phyloP scores from a whole-genome alignment of 164 flowering plant species.

The Nymphaea colorata region DNA sequence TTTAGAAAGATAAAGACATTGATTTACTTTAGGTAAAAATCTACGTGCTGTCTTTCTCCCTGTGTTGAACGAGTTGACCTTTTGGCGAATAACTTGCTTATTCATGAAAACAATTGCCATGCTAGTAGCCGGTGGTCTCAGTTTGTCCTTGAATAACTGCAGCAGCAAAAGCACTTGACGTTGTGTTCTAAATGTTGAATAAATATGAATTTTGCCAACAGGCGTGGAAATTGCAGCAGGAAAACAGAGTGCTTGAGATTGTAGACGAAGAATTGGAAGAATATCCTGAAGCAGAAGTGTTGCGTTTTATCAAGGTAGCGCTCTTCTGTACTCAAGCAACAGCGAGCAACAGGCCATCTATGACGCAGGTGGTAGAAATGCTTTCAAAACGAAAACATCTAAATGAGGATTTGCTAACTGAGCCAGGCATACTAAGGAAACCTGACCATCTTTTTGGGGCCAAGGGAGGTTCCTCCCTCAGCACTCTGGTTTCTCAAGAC shows the following conservation, averaged over 20 bases:
- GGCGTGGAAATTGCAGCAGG: slow-evolving; percentile 70
- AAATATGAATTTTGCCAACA: slow-evolving; percentile 9
- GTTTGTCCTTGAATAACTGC: background rate
- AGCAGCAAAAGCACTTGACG: background rate
- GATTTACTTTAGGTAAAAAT: too few species aligned
- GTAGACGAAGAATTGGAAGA: slow-evolving; percentile 54
- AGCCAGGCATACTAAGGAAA: slow-evolving; percentile 42
- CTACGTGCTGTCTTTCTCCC: background rate
- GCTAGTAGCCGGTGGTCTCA: background rate
- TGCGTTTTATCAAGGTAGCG: slow-evolving; percentile 66
- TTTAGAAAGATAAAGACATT: too few species aligned
- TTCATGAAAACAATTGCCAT: background rate
- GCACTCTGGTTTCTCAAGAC: slow-evolving; percentile 8
- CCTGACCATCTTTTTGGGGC: slow-evolving; percentile 2
- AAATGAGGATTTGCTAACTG: slow-evolving; percentile 38
- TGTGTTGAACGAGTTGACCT: background rate
- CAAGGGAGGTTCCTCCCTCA: slow-evolving; percentile 13
- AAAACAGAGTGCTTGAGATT: slow-evolving; percentile 48
- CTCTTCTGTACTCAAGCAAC: slow-evolving; percentile 76
- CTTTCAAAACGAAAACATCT: slow-evolving; percentile 42
- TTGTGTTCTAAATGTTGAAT: background rate
- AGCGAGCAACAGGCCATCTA: slow-evolving; percentile 51
- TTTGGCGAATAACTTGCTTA: background rate
- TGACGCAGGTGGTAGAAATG: slow-evolving; percentile 73
- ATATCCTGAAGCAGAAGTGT: slow-evolving; percentile 41